Percentiles rank a stretch among this genome's conserved stretches.
Evolutionary conservation across 306 rosid genomes (phyloP).

Genomic region (Rosa lucieae): DNA sequence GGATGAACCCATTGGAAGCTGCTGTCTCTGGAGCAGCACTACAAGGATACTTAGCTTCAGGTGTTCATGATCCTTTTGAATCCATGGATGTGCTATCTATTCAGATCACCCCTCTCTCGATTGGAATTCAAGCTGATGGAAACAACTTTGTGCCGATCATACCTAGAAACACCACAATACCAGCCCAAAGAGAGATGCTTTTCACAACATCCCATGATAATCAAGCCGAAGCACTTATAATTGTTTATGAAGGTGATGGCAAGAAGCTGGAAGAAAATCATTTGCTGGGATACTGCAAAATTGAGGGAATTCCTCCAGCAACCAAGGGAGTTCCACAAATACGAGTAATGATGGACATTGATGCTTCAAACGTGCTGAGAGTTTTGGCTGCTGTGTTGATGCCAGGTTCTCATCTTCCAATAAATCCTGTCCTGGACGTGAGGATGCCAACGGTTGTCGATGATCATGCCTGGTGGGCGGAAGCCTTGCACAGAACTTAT

Average conservation of each 20-base stretch:
- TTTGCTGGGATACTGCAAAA: constrained; percentile 76
- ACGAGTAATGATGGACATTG: constrained; percentile 77
- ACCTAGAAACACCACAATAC: constrained; percentile 72
- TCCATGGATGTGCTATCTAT: constrained; percentile 70
- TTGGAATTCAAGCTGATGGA: constrained; percentile 79
- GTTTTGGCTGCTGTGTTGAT: constrained; percentile 60
- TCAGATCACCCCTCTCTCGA: constrained; percentile 75
- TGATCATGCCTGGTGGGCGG: constrained; percentile 88
- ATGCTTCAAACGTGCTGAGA: constrained; percentile 62
- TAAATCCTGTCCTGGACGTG: constrained; percentile 70
- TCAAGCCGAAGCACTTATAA: constrained; percentile 67
- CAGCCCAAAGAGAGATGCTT: constrained; percentile 60
- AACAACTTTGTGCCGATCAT: constrained; percentile 60
- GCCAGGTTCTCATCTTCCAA: constrained; percentile 55
- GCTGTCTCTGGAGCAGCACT: constrained; percentile 83
- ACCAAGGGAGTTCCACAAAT: constrained; percentile 72
- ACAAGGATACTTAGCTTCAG: constrained; percentile 86
- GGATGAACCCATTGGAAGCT: constrained; percentile 75
- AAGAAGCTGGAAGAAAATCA: constrained; percentile 58
- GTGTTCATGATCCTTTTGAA: constrained; percentile 74
- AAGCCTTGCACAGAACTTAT: constrained; percentile 54
- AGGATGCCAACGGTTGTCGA: constrained; percentile 86
- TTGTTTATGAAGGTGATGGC: constrained; percentile 81
- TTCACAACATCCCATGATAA: constrained; percentile 75
- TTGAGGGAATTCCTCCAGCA: constrained; percentile 66